Conservation (phyloP, 2,329 filamentous ascomycete genomes). For the Alternaria sp. region DNA sequence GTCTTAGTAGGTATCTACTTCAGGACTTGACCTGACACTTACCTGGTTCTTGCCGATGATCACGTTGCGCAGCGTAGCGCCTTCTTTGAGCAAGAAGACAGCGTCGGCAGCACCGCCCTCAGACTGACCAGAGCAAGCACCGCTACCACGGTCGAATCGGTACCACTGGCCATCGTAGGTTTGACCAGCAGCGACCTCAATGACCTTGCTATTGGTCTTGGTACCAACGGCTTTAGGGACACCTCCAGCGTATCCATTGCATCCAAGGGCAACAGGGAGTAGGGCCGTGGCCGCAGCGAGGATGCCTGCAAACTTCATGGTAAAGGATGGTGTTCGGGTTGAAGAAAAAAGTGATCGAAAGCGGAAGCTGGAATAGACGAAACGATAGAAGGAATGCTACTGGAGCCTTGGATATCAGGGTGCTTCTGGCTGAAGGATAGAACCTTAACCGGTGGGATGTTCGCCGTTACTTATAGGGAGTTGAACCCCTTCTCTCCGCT, state of each 20-base stretch:
- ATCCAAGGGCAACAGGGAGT: conserved; percentile 29
- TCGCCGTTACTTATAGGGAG: conserved; percentile 7
- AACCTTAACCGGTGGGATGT: background rate
- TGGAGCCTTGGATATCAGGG: background rate
- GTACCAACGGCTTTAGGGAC: conserved; percentile 30
- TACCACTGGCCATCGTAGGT: conserved; percentile 33
- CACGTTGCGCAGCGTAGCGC: conserved; percentile 59
- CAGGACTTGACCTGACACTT: background rate
- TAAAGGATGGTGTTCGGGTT: background rate
- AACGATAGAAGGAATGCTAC: background rate
- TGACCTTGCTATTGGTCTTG: conserved; percentile 35
- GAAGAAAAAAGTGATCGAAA: background rate
- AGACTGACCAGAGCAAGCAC: conserved; percentile 28
- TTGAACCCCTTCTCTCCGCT: background rate
- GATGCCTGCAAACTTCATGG: conserved; percentile 23
- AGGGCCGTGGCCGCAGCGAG: conserved; percentile 24
- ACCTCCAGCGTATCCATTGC: conserved; percentile 33
- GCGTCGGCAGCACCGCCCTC: conserved; percentile 24
- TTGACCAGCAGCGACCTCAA: conserved; percentile 30
- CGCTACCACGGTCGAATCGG: conserved; percentile 33
- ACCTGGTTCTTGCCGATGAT: conserved; percentile 58
- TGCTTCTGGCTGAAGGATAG: conserved; percentile 9
- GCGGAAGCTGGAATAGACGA: background rate
- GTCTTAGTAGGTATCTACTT: background rate
- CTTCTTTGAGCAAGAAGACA: conserved; percentile 57